Percentiles rank a stretch among this genome's conserved stretches.
These are phyloP conservation scores for Paramecium biaurelia DNA, from an alignment of 73 alveolate species.

Conservation along the genomic window DNA sequence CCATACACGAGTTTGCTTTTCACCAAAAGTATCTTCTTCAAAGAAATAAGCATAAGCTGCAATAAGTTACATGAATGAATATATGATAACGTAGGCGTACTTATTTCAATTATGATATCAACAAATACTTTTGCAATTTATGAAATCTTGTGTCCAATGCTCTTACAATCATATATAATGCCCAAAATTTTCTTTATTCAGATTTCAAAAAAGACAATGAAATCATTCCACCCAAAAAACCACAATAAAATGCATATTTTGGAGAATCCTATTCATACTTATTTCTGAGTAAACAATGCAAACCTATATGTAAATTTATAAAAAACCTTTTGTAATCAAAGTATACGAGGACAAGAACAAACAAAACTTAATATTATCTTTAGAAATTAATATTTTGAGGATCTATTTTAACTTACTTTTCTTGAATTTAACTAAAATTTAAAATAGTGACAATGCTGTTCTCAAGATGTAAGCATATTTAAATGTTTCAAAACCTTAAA, in stretches of 20 bases:
- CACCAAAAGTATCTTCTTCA: conserved; percentile 51
- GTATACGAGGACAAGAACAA: background rate
- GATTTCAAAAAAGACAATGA: background rate
- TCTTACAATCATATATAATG: conserved; percentile 34
- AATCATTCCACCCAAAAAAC: background rate
- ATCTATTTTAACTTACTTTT: background rate
- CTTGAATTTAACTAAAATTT: background rate
- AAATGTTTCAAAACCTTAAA: background rate
- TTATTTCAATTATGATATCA: background rate
- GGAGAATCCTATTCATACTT: background rate
- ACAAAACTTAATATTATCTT: background rate
- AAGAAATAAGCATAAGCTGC: conserved; percentile 10
- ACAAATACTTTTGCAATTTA: background rate
- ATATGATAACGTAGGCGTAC: background rate
- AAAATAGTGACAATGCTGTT: background rate
- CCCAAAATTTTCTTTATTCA: background rate
- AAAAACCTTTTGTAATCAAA: background rate
- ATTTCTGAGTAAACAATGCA: background rate
- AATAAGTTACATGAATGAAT: background rate
- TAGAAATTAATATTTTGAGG: background rate
- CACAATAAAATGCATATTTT: conserved; percentile 11
- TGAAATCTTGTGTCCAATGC: conserved; percentile 19
- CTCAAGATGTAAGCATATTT: background rate
- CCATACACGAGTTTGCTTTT: background rate
- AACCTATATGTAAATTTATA: background rate